Evolutionary conservation across 2,329 filamentous ascomycete species (phyloP).

Genomic region (Monosporascus sp.): DNA sequence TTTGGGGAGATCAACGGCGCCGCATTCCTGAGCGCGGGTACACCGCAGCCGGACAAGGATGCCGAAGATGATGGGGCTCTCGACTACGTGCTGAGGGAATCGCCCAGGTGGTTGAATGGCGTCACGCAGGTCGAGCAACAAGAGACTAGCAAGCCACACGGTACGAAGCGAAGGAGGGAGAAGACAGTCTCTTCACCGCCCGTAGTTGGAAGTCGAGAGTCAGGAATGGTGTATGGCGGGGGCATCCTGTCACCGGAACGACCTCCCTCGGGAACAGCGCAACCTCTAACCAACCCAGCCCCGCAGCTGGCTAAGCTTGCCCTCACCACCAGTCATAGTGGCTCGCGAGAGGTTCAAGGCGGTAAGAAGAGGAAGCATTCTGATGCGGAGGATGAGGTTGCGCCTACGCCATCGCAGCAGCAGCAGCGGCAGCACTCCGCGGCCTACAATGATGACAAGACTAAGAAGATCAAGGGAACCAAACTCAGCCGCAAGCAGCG

Average conservation of each 20-base stretch:
- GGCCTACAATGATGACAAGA: background rate
- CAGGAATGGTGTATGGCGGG: background rate
- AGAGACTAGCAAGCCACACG: background rate
- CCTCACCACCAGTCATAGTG: background rate
- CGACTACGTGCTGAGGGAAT: slow-evolving; percentile 15
- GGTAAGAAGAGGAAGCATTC: slow-evolving; percentile 1
- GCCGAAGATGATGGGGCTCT: slow-evolving; percentile 12
- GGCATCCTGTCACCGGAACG: background rate
- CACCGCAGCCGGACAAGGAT: slow-evolving; percentile 4
- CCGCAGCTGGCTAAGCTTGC: background rate
- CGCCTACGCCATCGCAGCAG: background rate
- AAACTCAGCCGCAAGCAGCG: background rate
- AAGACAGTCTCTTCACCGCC: background rate
- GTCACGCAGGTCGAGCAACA: slow-evolving; percentile 6
- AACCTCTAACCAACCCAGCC: background rate
- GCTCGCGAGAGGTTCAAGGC: background rate
- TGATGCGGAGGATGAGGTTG: background rate
- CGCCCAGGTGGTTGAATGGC: slow-evolving; percentile 14
- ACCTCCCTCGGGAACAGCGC: background rate
- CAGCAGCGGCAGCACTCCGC: background rate
- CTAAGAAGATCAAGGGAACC: too few species aligned
- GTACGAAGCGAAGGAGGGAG: background rate
- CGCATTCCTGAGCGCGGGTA: background rate
- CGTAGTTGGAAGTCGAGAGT: background rate
- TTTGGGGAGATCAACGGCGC: slow-evolving; percentile 14